These are phyloP conservation scores for Blastocystis sp. DNA, from an alignment of 352 stramenopile species.

Conservation along the genomic window DNA sequence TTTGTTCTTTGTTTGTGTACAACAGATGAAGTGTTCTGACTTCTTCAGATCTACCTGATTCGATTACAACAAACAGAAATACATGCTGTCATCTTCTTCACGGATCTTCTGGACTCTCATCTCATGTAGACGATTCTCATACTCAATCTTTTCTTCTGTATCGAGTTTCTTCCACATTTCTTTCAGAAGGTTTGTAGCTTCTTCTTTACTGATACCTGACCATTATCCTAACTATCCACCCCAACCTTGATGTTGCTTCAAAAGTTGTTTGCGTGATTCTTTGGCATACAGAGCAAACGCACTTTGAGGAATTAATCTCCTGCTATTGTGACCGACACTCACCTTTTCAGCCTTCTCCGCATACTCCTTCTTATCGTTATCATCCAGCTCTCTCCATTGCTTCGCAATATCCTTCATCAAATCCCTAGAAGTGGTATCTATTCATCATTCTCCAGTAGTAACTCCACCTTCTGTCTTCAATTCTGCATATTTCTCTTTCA, in stretches of 20 bases:
- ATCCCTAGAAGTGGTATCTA: not conserved
- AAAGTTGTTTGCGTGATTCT: not conserved
- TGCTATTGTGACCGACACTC: not conserved
- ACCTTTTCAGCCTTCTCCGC: not conserved
- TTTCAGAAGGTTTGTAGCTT: not conserved
- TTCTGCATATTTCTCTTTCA: not conserved
- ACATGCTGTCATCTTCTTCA: not conserved
- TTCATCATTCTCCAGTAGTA: not conserved
- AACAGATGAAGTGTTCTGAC: no score
- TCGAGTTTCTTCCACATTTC: constrained; percentile 14
- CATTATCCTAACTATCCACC: not conserved
- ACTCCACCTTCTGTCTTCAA: not conserved
- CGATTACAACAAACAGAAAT: no score
- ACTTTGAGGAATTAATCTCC: not conserved
- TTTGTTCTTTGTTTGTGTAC: constrained; percentile 14
- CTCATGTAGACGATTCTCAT: constrained; percentile 12
- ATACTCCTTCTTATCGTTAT: not conserved
- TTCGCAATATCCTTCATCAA: not conserved
- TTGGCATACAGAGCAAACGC: not conserved
- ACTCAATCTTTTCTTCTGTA: constrained; percentile 29
- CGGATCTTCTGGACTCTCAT: not conserved
- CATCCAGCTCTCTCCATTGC: not conserved
- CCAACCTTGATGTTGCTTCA: not conserved
- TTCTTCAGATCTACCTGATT: no score
- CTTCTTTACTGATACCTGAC: not conserved